These are phyloP conservation scores for Eucalyptus sp. DNA, from an alignment of 345 rosid genomes.

Conservation along the genomic window DNA sequence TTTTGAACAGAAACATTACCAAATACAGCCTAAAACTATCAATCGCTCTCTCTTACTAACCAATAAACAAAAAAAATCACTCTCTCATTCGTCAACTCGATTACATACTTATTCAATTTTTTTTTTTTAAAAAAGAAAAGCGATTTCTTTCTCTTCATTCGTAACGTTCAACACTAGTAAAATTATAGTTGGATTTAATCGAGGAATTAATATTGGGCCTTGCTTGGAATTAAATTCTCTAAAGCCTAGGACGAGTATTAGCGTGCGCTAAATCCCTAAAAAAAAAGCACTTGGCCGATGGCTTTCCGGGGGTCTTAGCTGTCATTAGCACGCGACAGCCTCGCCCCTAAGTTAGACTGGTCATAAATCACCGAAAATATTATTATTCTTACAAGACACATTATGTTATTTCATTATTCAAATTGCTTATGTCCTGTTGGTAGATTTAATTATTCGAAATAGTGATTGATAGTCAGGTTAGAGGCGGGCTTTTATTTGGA, in stretches of 20 bases:
- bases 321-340: not conserved
- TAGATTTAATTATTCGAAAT: not conserved
- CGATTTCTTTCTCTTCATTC: not conserved
- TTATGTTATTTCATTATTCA: not conserved
- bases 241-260: not conserved
- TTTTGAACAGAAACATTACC: no score
- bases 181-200: not conserved
- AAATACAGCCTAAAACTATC: not conserved
- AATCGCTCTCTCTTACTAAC: not conserved
- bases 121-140: not conserved
- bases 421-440: not conserved
- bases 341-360: not conserved
- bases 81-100: no score
- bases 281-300: not conserved
- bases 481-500: not conserved
- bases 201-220: not conserved
- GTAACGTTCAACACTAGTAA: not conserved
- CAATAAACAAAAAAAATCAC: no score
- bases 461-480: not conserved
- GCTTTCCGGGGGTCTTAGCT: not conserved
- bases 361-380: not conserved
- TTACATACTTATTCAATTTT: not conserved
- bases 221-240: not conserved
- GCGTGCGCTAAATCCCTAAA: not conserved
- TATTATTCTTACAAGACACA: not conserved